Evolutionary conservation across 2,329 filamentous ascomycete genomes (phyloP).

Genomic region (Tolypocladium endophyticum): DNA sequence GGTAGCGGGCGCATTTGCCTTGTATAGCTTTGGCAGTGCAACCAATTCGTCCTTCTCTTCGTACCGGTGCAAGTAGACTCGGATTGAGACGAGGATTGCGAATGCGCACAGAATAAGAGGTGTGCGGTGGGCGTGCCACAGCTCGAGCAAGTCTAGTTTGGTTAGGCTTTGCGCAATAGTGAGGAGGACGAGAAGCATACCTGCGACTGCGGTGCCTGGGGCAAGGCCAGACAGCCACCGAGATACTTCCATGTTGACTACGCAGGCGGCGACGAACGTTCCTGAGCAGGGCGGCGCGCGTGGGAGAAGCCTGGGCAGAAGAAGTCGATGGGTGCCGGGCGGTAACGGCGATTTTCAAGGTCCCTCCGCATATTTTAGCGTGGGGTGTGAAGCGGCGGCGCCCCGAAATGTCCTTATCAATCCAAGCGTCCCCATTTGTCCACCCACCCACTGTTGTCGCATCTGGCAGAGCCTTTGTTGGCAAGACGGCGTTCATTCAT

Average conservation of each 20-base stretch:
- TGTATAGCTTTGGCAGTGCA: slow-evolving; percentile 25
- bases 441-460: neutral
- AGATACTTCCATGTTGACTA: neutral
- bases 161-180: neutral
- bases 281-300: neutral
- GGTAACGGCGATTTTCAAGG: neutral
- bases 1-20: slow-evolving; percentile 6
- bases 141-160: slow-evolving; percentile 24
- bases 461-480: neutral
- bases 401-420: neutral
- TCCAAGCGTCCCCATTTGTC: neutral
- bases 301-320: neutral
- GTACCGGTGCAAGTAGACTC: slow-evolving; percentile 30
- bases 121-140: slow-evolving; percentile 37
- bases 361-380: neutral
- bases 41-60: slow-evolving; percentile 22
- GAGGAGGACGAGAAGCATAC: neutral
- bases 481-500: neutral
- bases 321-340: neutral
- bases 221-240: neutral
- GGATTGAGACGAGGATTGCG: slow-evolving; percentile 24
- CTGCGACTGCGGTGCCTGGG: neutral
- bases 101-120: slow-evolving; percentile 30
- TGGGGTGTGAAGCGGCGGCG: neutral
- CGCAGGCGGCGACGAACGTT: neutral